These are phyloP conservation scores for Paragyromitra xinjiangensis DNA, from an alignment of 495 filamentous ascomycete genomes.

Conservation along the genomic window DNA sequence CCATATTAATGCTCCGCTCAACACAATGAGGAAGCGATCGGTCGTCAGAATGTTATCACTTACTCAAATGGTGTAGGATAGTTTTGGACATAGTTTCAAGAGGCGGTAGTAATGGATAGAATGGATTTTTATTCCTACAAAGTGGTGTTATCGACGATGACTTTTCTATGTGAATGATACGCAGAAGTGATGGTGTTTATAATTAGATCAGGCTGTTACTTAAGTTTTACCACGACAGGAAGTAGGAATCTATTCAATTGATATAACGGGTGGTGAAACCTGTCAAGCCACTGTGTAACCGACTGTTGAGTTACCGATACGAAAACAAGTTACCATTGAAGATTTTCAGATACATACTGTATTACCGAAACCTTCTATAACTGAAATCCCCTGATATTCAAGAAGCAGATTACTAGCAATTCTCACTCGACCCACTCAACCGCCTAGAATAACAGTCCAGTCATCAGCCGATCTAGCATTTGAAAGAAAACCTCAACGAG, in stretches of 20 bases:
- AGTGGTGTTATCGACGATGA: neutral
- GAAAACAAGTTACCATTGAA: neutral
- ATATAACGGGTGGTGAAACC: neutral
- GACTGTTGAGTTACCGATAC: neutral
- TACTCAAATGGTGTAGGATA: neutral
- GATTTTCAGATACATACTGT: neutral
- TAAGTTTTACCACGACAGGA: neutral
- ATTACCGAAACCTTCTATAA: neutral
- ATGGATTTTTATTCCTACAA: neutral
- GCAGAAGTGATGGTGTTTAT: neutral
- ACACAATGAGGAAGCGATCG: neutral
- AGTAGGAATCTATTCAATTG: neutral
- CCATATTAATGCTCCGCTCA: neutral
- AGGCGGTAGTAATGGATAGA: neutral
- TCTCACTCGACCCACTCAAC: neutral
- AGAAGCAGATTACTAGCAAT: neutral
- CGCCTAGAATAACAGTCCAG: neutral
- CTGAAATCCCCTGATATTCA: neutral
- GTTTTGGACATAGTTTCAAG: neutral
- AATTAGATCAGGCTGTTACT: neutral
- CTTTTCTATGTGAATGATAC: neutral
- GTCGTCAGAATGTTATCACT: neutral
- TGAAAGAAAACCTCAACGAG: neutral
- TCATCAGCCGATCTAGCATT: neutral
- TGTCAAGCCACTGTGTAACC: neutral